Evolutionary conservation across 495 filamentous ascomycete genomes (phyloP), one percentile per base, ranked within the genome.

Genomic region (Xylaria cubensis): DNA sequence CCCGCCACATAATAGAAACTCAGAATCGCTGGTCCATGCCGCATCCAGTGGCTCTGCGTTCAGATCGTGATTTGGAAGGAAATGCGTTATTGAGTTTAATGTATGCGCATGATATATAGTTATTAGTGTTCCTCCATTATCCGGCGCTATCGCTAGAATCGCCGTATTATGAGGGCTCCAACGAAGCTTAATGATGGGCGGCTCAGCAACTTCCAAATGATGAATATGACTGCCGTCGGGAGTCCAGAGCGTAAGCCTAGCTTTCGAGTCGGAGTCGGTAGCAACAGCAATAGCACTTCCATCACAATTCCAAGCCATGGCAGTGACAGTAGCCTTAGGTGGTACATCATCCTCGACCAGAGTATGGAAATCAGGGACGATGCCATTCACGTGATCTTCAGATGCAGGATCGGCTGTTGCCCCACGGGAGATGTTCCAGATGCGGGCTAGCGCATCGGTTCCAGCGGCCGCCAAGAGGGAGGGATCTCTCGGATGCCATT

Each of bases 401-500:
- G 80, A 76, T 69, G 80, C 81, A 72, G 80, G 76, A 70, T 84
- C 81, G 68, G 82, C 79, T 75, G 82, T 80, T 72, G 86, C 80
- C 74, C 82, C 82, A 85, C 83, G 81, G 74, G 89, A 86, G 63
- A 94, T 78, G 74, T 88, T 92, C 92, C 92, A 95, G 80, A 96
- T 83, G 72, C 89, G 90, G 83, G 92, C 93, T 86, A 93, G 91
- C 80, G 90, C 88, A 80, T 94, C 91, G 77, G 85, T 87, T 77
- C 93, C 92, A 79, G 89, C 90, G 73, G 90, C 89, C 75, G 90
- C 91, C 80, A 97, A 86, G 78, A 93, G 82, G 46, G 88, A 90
- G 72, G 93, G 87, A 85, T 95, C 90, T 71, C 81, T 82, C 64
- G 93, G 93, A 76, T 92, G 93, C 92, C 93, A 97, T 80, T 90